Percentiles rank a stretch among this genome's conserved stretches.
These are phyloP conservation scores for Tripterygium wilfordii DNA, from an alignment of 177 flowering plant species.

Conservation along the genomic window DNA sequence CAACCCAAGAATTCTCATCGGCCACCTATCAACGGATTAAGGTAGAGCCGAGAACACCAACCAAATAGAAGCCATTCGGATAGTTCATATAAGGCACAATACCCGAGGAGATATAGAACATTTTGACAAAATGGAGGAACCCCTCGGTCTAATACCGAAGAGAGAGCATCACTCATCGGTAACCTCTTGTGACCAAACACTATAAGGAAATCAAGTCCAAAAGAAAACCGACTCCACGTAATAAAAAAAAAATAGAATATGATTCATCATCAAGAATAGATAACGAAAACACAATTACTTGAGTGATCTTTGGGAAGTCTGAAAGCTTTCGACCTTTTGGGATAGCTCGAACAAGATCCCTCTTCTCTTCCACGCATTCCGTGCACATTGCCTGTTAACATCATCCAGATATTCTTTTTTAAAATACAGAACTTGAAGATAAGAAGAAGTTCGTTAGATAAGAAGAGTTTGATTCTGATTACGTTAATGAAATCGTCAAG, in stretches of 20 bases:
- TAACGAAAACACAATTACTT: constrained; percentile 11
- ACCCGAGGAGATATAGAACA: too few relatives aligned
- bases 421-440: not conserved
- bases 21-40: too few relatives aligned
- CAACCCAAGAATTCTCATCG: too few relatives aligned
- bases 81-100: too few relatives aligned
- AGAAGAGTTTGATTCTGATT: constrained; percentile 7
- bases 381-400: constrained; percentile 28
- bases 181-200: too few relatives aligned
- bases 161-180: too few relatives aligned
- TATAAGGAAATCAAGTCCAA: not conserved
- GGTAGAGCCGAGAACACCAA: too few relatives aligned
- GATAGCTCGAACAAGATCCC: constrained; percentile 27
- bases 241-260: too few relatives aligned
- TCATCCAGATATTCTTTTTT: not conserved
- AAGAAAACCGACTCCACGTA: not conserved
- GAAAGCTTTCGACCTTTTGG: constrained; percentile 20
- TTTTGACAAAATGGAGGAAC: too few relatives aligned
- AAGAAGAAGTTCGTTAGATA: not conserved
- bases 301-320: constrained; percentile 21
- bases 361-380: constrained; percentile 27
- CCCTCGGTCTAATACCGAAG: too few relatives aligned
- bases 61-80: too few relatives aligned
- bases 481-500: constrained; percentile 58
- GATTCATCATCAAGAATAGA: not conserved